Conservation (phyloP, 495 filamentous ascomycete genomes). For the Rostrohypoxylon terebratum region DNA sequence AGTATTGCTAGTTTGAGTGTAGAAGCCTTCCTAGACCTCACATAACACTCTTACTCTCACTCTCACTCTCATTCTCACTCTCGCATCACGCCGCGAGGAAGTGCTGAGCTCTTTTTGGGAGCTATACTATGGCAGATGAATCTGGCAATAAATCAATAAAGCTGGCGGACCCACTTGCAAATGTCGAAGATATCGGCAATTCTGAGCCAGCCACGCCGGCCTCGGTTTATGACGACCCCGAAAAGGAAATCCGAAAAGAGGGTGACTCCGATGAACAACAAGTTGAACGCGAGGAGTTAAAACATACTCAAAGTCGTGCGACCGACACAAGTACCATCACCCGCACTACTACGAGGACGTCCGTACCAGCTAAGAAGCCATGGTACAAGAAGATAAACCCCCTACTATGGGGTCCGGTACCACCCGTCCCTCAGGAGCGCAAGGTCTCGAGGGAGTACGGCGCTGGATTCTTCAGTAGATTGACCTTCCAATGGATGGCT, state of each 20-base stretch:
- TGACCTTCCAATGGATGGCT: constrained; percentile 77
- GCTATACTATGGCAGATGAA: constrained; percentile 48
- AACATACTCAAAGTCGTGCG: constrained; percentile 57
- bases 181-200: constrained; percentile 32
- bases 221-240: constrained; percentile 35
- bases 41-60: constrained; percentile 17
- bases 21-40: background rate
- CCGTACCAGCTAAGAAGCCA: constrained; percentile 57
- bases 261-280: constrained; percentile 46
- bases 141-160: constrained; percentile 44
- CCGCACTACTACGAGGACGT: constrained; percentile 41
- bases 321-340: constrained; percentile 59
- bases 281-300: constrained; percentile 49
- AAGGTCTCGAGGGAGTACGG: constrained; percentile 66
- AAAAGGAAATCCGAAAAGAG: constrained; percentile 45
- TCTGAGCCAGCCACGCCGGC: constrained; percentile 34
- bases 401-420: constrained; percentile 68
- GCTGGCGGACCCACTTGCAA: constrained; percentile 38
- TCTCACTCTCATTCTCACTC: constrained; percentile 2
- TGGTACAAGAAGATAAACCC: constrained; percentile 74
- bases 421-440: constrained; percentile 69
- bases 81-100: constrained; percentile 25
- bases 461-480: constrained; percentile 68
- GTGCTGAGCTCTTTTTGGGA: constrained; percentile 10
- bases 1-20: background rate